Conservation (phyloP, 192 early-diverging fungal genomes). For the Coemansia pectinata region DNA sequence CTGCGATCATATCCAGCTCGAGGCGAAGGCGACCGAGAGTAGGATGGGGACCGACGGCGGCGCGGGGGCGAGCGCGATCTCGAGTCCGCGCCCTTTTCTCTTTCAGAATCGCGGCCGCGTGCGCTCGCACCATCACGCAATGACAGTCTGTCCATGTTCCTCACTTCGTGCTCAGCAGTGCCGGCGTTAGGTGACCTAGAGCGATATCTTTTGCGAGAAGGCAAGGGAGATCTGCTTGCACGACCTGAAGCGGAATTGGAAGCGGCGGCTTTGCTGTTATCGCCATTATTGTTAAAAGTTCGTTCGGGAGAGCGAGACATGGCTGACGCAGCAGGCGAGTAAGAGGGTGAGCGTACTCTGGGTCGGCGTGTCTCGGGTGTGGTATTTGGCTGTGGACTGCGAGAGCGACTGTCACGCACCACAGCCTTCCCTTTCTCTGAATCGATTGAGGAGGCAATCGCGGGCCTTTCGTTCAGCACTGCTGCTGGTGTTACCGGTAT, state of each 20-base stretch:
- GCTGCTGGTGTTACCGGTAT: neutral
- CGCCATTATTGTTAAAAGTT: neutral
- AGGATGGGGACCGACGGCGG: constrained; percentile 9
- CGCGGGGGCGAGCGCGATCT: neutral
- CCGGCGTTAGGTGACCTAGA: neutral
- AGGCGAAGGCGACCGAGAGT: constrained; percentile 10
- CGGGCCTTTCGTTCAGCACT: neutral
- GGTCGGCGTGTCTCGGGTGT: neutral
- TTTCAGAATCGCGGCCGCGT: neutral
- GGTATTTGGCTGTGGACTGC: neutral
- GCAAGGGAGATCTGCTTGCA: neutral
- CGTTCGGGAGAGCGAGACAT: neutral
- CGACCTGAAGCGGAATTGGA: neutral
- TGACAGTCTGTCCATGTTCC: constrained; percentile 19
- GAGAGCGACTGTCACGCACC: neutral
- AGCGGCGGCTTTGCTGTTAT: neutral
- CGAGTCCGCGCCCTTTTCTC: neutral
- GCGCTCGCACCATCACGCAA: constrained; percentile 7
- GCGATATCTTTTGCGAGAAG: constrained; percentile 2
- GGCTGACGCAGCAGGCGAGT: constrained; percentile 21
- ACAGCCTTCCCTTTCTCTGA: neutral
- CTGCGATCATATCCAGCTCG: constrained; percentile 1
- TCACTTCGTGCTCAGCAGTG: constrained; percentile 3
- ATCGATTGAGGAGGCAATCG: neutral
- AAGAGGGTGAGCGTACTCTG: constrained; percentile 43